phyloP scores from a whole-genome alignment of 805 yeast species.

The Schizosaccharomyces octosporus region DNA sequence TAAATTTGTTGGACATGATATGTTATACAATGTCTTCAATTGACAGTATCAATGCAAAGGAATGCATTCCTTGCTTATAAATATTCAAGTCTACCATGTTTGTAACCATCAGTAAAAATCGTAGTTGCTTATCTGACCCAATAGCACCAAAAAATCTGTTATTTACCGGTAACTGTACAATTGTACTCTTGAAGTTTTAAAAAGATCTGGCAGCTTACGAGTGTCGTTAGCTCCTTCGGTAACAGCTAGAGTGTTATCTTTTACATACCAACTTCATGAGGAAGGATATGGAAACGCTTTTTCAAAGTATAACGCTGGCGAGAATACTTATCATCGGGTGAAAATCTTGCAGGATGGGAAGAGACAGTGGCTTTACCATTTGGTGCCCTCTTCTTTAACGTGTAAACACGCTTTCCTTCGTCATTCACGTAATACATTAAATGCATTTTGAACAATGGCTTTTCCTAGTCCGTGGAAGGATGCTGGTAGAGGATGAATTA shows the following conservation, averaged over 20 bases:
- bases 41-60: too few relatives aligned
- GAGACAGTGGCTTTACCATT: slow-evolving; percentile 89
- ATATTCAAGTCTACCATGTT: too few relatives aligned
- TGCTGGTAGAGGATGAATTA: background rate
- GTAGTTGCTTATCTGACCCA: too few relatives aligned
- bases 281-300: slow-evolving; percentile 75
- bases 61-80: too few relatives aligned
- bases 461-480: background rate
- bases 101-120: too few relatives aligned
- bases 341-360: slow-evolving; percentile 98
- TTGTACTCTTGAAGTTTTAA: background rate
- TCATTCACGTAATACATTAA: slow-evolving; percentile 90
- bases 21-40: too few relatives aligned
- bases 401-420: slow-evolving; percentile 89
- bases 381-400: slow-evolving; percentile 58
- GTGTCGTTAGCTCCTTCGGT: too few relatives aligned
- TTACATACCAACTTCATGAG: slow-evolving; percentile 36
- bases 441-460: slow-evolving; percentile 39
- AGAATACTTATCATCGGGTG: slow-evolving; percentile 97
- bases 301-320: slow-evolving; percentile 95
- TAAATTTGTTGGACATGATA: too few relatives aligned
- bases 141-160: too few relatives aligned
- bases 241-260: background rate
- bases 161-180: too few relatives aligned
- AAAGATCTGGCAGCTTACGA: background rate